Evolutionary conservation across 305 asterid genomes (phyloP), one percentile per base, ranked within the genome.

Genomic region (Rubia peregrina): DNA sequence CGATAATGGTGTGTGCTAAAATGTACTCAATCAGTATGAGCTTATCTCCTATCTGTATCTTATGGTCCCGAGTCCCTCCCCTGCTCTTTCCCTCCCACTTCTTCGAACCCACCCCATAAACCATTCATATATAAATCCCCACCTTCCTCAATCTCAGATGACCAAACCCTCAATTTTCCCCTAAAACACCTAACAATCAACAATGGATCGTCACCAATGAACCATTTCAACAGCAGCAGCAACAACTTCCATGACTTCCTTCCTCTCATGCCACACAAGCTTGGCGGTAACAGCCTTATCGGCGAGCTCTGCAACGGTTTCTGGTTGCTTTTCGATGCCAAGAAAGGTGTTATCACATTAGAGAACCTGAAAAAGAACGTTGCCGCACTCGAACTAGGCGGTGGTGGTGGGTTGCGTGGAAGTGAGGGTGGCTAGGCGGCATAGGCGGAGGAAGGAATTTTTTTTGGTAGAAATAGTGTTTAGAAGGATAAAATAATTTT

Each of bases 191-290:
- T 14, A 49, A 41, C 44, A 19, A 46, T 48, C 48, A 72, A 7
- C 62, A 70, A 69, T 17, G 1, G 63, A 11, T 13, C 46, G 30
- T 16, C 85, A 46, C 65, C 84, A 22, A 81, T 74, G 49, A 75
- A 66, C 14, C 76, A 82, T 11, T 62, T 85, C 5, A 26, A 26
- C 2, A 11, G 1, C 17, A 26, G 30, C 30, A 13, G 2, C 53
- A 51, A 51, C 57, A 79, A 78, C 71, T 92, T 92, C 80, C 83
- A 92, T 40, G 98, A 92, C 76, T 85, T 83, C 79, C 77, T 92
- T 80, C 98, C 96, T 9, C 75, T 88, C 0, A 85, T 92, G 96
- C 94, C 92, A 55, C 92, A 90, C 21, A 92, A 88, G 76, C 94
- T 90, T 0, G 98, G 98, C 49, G 98, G 94, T 63, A 94, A 87